phyloP scores from a whole-genome alignment of 2,329 filamentous ascomycete species.

The Fusarium brachygibbosum region DNA sequence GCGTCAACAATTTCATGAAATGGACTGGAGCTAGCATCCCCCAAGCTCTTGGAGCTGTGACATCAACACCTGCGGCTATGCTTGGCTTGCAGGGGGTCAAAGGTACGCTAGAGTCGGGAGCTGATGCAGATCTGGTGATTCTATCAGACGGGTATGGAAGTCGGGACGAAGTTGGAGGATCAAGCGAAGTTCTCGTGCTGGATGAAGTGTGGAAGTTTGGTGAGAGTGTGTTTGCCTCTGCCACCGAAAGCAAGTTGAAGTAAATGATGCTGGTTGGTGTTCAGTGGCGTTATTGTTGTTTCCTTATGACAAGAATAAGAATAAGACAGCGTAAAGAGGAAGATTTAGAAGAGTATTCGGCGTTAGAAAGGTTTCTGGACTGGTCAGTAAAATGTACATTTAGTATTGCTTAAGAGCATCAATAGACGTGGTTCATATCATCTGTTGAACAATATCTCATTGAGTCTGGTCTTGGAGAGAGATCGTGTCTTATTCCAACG shows the following conservation, averaged over 20 bases:
- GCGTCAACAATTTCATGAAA: slow-evolving; percentile 83
- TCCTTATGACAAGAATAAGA: slow-evolving; percentile 18
- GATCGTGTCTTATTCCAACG: background rate
- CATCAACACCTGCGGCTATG: slow-evolving; percentile 82
- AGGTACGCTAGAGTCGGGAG: slow-evolving; percentile 72
- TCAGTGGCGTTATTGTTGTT: slow-evolving; percentile 8
- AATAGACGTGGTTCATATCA: slow-evolving; percentile 2
- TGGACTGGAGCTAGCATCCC: slow-evolving; percentile 79
- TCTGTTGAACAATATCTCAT: background rate
- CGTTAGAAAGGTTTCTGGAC: slow-evolving; percentile 3
- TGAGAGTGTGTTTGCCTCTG: slow-evolving; percentile 58
- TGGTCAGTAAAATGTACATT: background rate
- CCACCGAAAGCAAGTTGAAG: slow-evolving; percentile 31
- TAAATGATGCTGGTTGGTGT: slow-evolving; percentile 23
- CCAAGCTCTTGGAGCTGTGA: slow-evolving; percentile 79
- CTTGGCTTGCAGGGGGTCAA: slow-evolving; percentile 76
- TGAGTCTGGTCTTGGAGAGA: slow-evolving; percentile 2
- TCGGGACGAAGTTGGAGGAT: slow-evolving; percentile 52
- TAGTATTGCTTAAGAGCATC: slow-evolving; percentile 14
- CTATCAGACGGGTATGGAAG: slow-evolving; percentile 65
- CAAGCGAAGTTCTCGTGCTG: slow-evolving; percentile 68
- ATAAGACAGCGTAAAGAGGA: slow-evolving; percentile 18
- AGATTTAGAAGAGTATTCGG: slow-evolving; percentile 18
- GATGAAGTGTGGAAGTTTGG: slow-evolving; percentile 88
- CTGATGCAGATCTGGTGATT: slow-evolving; percentile 78